A percentile compares a stretch with the other conserved stretches of the same genome.
Evolutionary conservation across 2,329 filamentous ascomycete species (phyloP).

Genomic region (Xylariaceae sp.): DNA sequence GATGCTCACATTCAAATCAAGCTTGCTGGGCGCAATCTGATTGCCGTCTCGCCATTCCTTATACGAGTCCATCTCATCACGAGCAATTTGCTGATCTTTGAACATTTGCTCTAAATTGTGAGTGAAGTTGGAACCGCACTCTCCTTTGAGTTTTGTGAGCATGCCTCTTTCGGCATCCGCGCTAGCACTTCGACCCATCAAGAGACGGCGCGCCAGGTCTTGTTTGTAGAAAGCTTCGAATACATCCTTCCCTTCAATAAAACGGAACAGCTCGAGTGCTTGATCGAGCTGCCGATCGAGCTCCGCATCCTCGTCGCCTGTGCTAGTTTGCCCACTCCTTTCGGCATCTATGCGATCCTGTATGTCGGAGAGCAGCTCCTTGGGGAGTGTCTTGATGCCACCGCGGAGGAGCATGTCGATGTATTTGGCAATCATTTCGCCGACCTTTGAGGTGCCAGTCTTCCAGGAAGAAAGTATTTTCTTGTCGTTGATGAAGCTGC

Average conservation of each 20-base stretch:
- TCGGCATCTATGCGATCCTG: slow-evolving; percentile 56
- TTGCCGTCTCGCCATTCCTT: slow-evolving; percentile 59
- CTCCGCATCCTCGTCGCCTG: slow-evolving; percentile 85
- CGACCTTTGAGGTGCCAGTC: slow-evolving; percentile 86
- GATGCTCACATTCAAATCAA: slow-evolving; percentile 83
- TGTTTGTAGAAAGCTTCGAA: slow-evolving; percentile 99
- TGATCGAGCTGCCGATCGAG: slow-evolving; percentile 90
- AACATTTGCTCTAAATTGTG: slow-evolving; percentile 99
- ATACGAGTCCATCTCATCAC: slow-evolving; percentile 90
- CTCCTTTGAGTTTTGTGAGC: slow-evolving; percentile 84
- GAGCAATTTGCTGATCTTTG: slow-evolving; percentile 90
- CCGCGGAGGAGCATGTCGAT: slow-evolving; percentile 85
- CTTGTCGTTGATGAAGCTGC: slow-evolving; percentile 87
- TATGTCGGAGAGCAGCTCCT: slow-evolving; percentile 59
- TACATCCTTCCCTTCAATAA: slow-evolving; percentile 94
- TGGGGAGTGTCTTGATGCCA: slow-evolving; percentile 78
- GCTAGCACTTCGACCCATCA: slow-evolving; percentile 90
- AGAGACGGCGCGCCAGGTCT: slow-evolving; percentile 80
- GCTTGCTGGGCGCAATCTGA: slow-evolving; percentile 40
- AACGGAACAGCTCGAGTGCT: slow-evolving; percentile 89
- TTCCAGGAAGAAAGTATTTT: slow-evolving; percentile 68
- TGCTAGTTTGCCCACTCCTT: slow-evolving; percentile 60
- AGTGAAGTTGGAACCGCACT: slow-evolving; percentile 91
- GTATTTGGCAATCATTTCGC: slow-evolving; percentile 98
- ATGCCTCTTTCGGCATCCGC: slow-evolving; percentile 95